Evolutionary conservation across 495 filamentous ascomycete species (phyloP).

Genomic region (Lichenothelia convexa): DNA sequence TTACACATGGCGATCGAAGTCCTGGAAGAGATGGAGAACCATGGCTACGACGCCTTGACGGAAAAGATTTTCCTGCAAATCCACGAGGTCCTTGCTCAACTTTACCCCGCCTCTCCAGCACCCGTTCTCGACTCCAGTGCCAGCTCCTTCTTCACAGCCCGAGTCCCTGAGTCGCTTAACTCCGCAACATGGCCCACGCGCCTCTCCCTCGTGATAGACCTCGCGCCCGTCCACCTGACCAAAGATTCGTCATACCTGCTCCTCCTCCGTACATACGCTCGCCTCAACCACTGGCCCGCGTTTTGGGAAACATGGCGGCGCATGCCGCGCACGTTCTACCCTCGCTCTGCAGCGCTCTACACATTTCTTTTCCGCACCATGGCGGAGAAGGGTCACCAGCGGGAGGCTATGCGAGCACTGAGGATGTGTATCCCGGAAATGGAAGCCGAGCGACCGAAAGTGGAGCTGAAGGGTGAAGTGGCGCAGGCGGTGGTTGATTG

Average conservation of each 20-base stretch:
- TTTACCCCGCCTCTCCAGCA: not conserved
- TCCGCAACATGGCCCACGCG: no score
- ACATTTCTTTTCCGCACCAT: conserved; percentile 33
- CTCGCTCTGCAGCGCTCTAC: conserved; percentile 39
- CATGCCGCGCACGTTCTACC: conserved; percentile 28
- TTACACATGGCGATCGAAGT: conserved; percentile 7
- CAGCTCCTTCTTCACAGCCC: no score
- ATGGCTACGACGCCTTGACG: not conserved
- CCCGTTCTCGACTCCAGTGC: no score
- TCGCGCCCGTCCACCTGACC: not conserved
- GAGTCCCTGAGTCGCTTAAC: no score
- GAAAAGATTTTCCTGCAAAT: not conserved
- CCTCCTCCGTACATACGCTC: conserved; percentile 28
- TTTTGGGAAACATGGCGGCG: conserved; percentile 47
- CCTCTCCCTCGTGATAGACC: not conserved
- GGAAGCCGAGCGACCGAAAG: conserved; percentile 34
- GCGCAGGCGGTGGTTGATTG: conserved; percentile 29
- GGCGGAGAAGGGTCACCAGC: conserved; percentile 27
- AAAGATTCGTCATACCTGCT: conserved; percentile 25
- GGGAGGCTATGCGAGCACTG: conserved; percentile 29
- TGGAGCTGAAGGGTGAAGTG: conserved; percentile 26
- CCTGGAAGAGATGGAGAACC: conserved; percentile 23
- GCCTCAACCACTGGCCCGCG: conserved; percentile 27
- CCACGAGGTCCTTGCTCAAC: not conserved
- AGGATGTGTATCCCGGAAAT: conserved; percentile 38